A percentile compares a stretch with the other conserved stretches of the same genome.
These are phyloP conservation scores for Populus alba DNA, from an alignment of 345 rosid genomes.

Conservation along the genomic window DNA sequence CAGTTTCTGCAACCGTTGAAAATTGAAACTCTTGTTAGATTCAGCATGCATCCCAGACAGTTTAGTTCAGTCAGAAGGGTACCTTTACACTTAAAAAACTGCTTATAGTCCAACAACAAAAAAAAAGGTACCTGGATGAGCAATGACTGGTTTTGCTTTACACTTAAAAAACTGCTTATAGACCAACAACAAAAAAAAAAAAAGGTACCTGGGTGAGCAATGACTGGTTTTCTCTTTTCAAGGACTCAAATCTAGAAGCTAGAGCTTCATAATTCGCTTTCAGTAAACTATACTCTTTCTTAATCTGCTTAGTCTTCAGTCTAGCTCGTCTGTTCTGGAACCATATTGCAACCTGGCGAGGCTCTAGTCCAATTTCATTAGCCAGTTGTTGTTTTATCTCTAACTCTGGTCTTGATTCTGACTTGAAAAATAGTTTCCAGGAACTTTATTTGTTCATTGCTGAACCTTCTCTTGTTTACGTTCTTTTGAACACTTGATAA, in stretches of 20 bases:
- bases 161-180: neutral
- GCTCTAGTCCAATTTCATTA: conserved; percentile 36
- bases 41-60: neutral
- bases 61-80: neutral
- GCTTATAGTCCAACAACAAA: neutral
- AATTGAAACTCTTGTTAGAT: neutral
- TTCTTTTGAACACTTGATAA: conserved; percentile 3
- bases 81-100: neutral
- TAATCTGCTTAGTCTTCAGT: conserved; percentile 39
- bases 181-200: neutral
- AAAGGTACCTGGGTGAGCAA: conserved; percentile 28
- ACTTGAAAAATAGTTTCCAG: conserved; percentile 20
- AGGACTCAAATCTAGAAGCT: conserved; percentile 27
- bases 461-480: conserved; percentile 16
- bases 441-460: conserved; percentile 15
- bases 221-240: conserved; percentile 29
- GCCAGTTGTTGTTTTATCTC: conserved; percentile 27
- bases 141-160: conserved; percentile 25
- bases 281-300: conserved; percentile 32
- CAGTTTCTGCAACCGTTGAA: conserved; percentile 29
- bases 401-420: conserved; percentile 19
- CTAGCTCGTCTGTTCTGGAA: conserved; percentile 49
- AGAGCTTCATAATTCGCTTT: conserved; percentile 20
- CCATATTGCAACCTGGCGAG: conserved; percentile 49
- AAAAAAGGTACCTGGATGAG: conserved; percentile 23